phyloP scores from a whole-genome alignment of 257 asterid species.

The Fraxinus excelsior region DNA sequence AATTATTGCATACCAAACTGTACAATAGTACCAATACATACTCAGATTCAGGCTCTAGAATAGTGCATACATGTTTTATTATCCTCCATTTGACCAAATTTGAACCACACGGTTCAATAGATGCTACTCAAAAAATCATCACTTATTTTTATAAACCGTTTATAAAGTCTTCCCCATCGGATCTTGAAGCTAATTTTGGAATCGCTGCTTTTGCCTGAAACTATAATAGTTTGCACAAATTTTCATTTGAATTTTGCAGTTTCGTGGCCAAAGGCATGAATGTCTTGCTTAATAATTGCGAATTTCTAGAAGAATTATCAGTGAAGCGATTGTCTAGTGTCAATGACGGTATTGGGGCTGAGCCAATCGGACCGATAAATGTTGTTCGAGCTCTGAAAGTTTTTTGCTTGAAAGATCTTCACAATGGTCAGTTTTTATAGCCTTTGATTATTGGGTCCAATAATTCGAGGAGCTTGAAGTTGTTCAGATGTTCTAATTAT shows the following conservation, averaged over 20 bases:
- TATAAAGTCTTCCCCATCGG: too few species aligned
- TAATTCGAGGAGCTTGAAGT: slow-evolving; percentile 54
- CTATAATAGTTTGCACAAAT: slow-evolving; percentile 64
- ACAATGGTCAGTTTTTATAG: slow-evolving; percentile 78
- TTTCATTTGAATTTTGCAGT: slow-evolving; percentile 79
- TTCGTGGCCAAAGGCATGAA: slow-evolving; percentile 84
- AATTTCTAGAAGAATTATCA: slow-evolving; percentile 67
- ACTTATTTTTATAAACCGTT: too few species aligned
- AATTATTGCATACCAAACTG: too few species aligned
- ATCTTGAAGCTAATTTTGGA: not conserved
- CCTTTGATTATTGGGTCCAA: slow-evolving; percentile 68
- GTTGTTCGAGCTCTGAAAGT: slow-evolving; percentile 49
- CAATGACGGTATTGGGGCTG: slow-evolving; percentile 50
- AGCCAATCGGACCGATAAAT: slow-evolving; percentile 60
- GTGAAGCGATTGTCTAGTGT: slow-evolving; percentile 78
- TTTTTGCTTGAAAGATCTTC: slow-evolving; percentile 73
- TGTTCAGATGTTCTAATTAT: slow-evolving; percentile 91
- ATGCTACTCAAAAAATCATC: too few species aligned
- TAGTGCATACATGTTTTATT: too few species aligned
- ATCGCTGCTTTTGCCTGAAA: slow-evolving; percentile 52
- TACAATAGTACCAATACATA: too few species aligned
- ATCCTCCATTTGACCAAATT: too few species aligned
- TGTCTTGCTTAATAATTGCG: slow-evolving; percentile 62
- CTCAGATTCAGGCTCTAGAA: too few species aligned
- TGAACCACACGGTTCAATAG: too few species aligned